Percentiles rank a stretch among this genome's conserved stretches.
Evolutionary conservation across 768 basidiomycete genomes (phyloP).

Genomic region (Lactarius evosmus): DNA sequence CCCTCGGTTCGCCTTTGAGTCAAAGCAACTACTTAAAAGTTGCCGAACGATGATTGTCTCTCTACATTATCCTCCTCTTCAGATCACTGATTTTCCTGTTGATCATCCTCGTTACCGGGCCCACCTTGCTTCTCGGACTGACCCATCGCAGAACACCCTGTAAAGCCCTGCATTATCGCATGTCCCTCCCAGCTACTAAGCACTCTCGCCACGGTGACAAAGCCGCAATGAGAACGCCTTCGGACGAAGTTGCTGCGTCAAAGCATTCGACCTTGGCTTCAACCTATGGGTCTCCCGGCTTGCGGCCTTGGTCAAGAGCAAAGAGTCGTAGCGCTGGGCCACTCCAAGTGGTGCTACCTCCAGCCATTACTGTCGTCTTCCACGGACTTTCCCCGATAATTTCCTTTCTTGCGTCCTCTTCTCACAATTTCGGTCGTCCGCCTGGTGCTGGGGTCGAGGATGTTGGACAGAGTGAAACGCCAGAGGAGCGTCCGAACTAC

Average conservation of each 20-base stretch:
- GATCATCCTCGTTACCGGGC: neutral
- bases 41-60: neutral
- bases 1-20: neutral
- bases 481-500: neutral
- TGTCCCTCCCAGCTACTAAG: neutral
- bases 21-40: slow-evolving; percentile 10
- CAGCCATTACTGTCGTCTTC: neutral
- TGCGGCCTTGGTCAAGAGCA: neutral
- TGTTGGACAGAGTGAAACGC: neutral
- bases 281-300: neutral
- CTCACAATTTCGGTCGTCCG: slow-evolving; percentile 2
- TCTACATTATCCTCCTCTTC: neutral
- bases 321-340: neutral
- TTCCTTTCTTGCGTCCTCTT: slow-evolving; percentile 14
- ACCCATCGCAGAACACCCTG: neutral
- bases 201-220: neutral
- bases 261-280: neutral
- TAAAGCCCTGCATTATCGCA: slow-evolving; percentile 1
- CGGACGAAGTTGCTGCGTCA: neutral
- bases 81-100: neutral
- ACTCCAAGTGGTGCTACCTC: slow-evolving; percentile 1
- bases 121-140: neutral
- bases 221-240: neutral
- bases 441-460: neutral
- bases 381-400: slow-evolving; percentile 11